Percentiles rank a stretch among this genome's conserved stretches.
Evolutionary conservation across 257 asterid genomes (phyloP).

Genomic region (Nicotiana noctiflora): DNA sequence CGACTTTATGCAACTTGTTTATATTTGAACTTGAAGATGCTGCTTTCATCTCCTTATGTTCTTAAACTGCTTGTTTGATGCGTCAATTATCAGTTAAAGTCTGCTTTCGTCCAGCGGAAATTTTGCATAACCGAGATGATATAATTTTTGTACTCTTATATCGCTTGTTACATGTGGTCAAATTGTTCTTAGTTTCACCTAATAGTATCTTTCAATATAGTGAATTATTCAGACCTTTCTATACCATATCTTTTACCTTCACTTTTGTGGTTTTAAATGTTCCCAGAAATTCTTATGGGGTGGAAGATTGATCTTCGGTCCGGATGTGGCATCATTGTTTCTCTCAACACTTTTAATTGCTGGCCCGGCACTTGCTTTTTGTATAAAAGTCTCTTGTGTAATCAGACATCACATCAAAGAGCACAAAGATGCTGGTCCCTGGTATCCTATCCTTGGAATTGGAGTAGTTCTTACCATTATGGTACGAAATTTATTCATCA

Average conservation of each 20-base stretch:
- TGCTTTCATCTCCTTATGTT: not conserved
- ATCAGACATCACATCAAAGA: slow-evolving; percentile 31
- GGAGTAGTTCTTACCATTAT: slow-evolving; percentile 50
- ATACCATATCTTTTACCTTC: not conserved
- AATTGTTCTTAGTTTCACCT: not conserved
- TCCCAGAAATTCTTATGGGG: slow-evolving; percentile 77
- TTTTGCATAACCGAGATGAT: not conserved
- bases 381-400: slow-evolving; percentile 32
- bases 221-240: not conserved
- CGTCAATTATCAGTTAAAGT: not conserved
- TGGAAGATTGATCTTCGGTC: slow-evolving; percentile 91
- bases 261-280: slow-evolving; percentile 15
- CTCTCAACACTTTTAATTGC: slow-evolving; percentile 47
- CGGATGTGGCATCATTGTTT: slow-evolving; percentile 69
- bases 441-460: slow-evolving; percentile 57
- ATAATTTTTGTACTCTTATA: not conserved
- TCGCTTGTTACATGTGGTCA: not conserved
- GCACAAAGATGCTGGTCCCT: slow-evolving; percentile 34
- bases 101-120: not conserved
- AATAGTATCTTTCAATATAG: not conserved
- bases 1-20: not conserved
- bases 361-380: slow-evolving; percentile 65
- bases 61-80: not conserved
- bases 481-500: slow-evolving; percentile 35
- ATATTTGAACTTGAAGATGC: not conserved